Percentiles rank a stretch among this genome's conserved stretches.
phyloP scores from a whole-genome alignment of 2,329 filamentous ascomycete species.

The Thyridium curvatum region DNA sequence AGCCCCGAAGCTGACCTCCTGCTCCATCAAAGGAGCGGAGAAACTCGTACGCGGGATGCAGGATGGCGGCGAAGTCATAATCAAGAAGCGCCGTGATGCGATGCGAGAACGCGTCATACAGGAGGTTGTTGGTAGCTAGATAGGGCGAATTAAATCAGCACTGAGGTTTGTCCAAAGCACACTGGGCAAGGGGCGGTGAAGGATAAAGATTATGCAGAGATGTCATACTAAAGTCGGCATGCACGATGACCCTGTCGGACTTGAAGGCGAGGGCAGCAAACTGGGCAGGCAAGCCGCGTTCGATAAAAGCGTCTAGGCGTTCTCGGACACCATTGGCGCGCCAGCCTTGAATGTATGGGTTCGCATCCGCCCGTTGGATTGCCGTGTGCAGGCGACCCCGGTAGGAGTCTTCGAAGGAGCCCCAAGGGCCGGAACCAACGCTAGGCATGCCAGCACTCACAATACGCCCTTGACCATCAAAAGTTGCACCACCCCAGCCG shows the following conservation, averaged over 20 bases:
- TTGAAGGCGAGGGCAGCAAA: slow-evolving; percentile 11
- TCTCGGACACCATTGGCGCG: slow-evolving; percentile 18
- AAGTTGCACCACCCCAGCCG: slow-evolving; percentile 22
- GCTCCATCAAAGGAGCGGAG: slow-evolving; percentile 6
- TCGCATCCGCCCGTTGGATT: slow-evolving; percentile 17
- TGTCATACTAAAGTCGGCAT: slow-evolving; percentile 20
- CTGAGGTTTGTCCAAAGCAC: too few relatives aligned
- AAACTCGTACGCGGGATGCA: slow-evolving; percentile 8
- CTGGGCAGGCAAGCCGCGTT: slow-evolving; percentile 13
- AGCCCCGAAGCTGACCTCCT: slow-evolving; percentile 5
- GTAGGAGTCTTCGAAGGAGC: slow-evolving; percentile 18
- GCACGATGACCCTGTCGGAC: slow-evolving; percentile 16
- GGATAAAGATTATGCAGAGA: slow-evolving; percentile 3
- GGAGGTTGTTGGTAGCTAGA: too few relatives aligned
- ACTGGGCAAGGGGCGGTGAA: too few relatives aligned
- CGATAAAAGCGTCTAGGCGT: slow-evolving; percentile 19
- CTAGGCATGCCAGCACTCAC: slow-evolving; percentile 22
- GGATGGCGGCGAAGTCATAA: slow-evolving; percentile 9
- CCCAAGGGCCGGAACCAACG: slow-evolving; percentile 22
- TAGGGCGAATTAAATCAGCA: too few relatives aligned
- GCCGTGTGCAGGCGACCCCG: slow-evolving; percentile 15
- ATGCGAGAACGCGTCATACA: slow-evolving; percentile 15
- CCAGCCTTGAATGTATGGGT: slow-evolving; percentile 22
- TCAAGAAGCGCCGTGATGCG: slow-evolving; percentile 19
- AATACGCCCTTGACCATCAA: slow-evolving; percentile 19